Conservation (phyloP, 257 asterid species). For the Solanum habrochaites region DNA sequence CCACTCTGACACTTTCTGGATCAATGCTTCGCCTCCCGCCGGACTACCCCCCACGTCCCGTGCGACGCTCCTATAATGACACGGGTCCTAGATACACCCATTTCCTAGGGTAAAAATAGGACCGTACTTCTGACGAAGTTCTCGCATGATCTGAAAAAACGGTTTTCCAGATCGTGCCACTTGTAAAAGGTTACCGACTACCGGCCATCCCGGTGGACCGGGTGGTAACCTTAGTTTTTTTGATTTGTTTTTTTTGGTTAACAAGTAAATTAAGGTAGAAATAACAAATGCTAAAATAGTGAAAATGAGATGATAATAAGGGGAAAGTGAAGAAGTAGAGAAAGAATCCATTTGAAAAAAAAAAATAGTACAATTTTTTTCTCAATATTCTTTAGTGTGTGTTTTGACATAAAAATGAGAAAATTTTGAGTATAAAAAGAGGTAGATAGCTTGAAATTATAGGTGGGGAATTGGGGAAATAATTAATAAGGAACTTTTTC, state of each 20-base stretch:
- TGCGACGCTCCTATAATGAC: too few species aligned
- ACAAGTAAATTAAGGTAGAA: conserved; percentile 31
- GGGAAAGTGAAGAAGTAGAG: conserved; percentile 15
- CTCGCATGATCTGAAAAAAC: conserved; percentile 55
- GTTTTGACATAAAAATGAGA: not conserved
- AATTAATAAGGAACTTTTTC: not conserved
- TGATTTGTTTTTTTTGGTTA: conserved; percentile 25
- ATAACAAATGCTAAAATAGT: conserved; percentile 45
- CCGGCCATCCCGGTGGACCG: conserved; percentile 86
- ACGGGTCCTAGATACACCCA: conserved; percentile 78
- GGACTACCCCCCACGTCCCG: too few species aligned
- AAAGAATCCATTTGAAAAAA: conserved; percentile 25
- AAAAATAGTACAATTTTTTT: too few species aligned
- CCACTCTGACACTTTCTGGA: conserved; percentile 58
- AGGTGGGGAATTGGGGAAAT: not conserved
- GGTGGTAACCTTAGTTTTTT: conserved; percentile 67
- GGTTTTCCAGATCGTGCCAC: conserved; percentile 77
- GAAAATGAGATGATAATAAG: conserved; percentile 50
- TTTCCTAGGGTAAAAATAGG: conserved; percentile 63
- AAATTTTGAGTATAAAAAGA: not conserved
- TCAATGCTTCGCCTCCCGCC: too few species aligned
- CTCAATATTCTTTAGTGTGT: not conserved
- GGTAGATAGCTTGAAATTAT: not conserved
- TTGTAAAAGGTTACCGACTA: conserved; percentile 84
- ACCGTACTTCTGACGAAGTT: conserved; percentile 49